Base-by-base conservation (phyloP, 1,284 basidiomycete genomes). In the Uromyces viciae-fabae region DNA sequence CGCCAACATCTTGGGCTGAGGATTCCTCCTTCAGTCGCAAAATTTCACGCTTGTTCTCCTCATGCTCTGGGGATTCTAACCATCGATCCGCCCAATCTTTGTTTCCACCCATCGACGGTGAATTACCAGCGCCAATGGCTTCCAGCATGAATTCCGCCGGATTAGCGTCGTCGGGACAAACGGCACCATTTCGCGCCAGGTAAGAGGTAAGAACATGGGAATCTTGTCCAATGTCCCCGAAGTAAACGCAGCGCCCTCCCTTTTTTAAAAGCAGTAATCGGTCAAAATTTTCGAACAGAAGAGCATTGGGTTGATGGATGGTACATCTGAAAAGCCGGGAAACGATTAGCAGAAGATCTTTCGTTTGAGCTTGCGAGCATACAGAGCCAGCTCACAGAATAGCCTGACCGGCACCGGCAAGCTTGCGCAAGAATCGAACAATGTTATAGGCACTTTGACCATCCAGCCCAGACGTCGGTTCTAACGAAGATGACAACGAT, bases 381-480 rank as follows among this genome's bases (percentile, higher is more conserved):
- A 60, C 9, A 60, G 14, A 9, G 28, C 9, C n/a, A 19, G 52
- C 87, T 83, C 76, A 87, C 86, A 84, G 86, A 22, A 87, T 84
- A 28, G 93, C 93, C 86, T 95, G 93, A 3, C 94, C 94, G 82
- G 90, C 91, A 82, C 92, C 89, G 14, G 94, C 92, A n/a, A 95
- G 89, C 82, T 91, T 90, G 36, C 92, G 89, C 72, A 95, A 88
- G 85, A 95, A 92, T 0, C 89, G 88, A 73, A 94, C 88, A 83
- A 96, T 94, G 19, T 91, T 92, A 92, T 92, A 95, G 0, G 94
- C 93, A 71, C 91, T 92, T 85, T 95, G 93, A 1, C 93, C 94
- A 85, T 95, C 94, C 36, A 96, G 88, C 64, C 94, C 94, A 15
- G 92, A 93, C 0, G 92, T 93, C 49, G 83, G 86, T 79, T 84